Evolutionary conservation across 2,329 filamentous ascomycete species (phyloP), one percentile per base, ranked within the genome.

Genomic region (Penicillium freii): DNA sequence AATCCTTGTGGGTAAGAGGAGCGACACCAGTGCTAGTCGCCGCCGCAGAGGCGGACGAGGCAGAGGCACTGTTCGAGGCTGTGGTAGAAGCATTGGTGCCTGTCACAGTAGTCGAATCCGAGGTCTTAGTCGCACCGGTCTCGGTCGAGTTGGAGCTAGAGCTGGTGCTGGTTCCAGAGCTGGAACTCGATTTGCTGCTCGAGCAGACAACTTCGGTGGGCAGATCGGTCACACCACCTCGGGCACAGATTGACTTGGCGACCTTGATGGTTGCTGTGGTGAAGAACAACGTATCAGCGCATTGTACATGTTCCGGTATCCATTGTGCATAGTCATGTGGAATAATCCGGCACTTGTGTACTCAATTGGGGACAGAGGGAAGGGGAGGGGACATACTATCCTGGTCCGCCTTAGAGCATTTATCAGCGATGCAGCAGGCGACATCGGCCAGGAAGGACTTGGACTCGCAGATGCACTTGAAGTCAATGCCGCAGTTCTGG

Each of bases 391-490:
- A 64, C 64, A 21, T 70, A 73, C 76, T 62, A 38, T 76, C 52
- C 57, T 82, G 77, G n/a, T 81, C 78, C 0, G 64, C 64, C 0
- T 63, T 25, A 33, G 65, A 62, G 68, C 82, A 84, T n/a, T 69
- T 67, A 2, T 64, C 63, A 19, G 73, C 67, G 21, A 85, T 71
- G 62, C 82, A 85, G 70, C 81, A 82, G 43, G 78, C 69, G 58
- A 84, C 80, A 52, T 67, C 66, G 46, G 59, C 65, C 54, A 85
- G 66, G 74, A 84, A 84, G 19, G 69, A 65, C 11, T 67, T 60
- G 59, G 73, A 71, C 7, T 65, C 66, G 66, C 82, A 84, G 61
- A 84, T 82, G 63, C 82, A 84, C 36, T 68, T 63, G 57, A 78
- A 70, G 55, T 83, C 75, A 21, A 79, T 54, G 33, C 68, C 66